Base-by-base conservation (phyloP, 129 eudicot genomes). In the Logfia minima region DNA sequence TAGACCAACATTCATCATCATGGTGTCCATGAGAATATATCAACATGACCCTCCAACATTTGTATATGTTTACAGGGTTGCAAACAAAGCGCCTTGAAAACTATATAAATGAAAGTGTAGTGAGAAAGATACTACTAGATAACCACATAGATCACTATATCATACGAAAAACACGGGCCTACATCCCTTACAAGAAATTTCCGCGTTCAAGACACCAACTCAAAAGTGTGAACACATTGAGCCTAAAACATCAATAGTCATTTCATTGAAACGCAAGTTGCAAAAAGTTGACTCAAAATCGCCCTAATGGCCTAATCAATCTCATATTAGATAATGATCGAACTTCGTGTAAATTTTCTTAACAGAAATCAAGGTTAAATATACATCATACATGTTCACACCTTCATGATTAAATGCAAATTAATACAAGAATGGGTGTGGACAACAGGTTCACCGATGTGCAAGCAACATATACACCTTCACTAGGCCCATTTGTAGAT, bases 401-500 rank as follows among this genome's bases (percentile, higher is more conserved):
- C 58, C 48, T 72, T 72, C 52, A 55, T 51, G 28, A 52, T 8
- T 24, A 9, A 34, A 28, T 37, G 39, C 18, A 13, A 29, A 77
- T 74, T 72, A 79, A 37, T 84, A 87, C 82, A 71, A 82, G 76
- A 85, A 70, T 43, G 88, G 79, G 52, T 73, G 22, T 59, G 67
- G 85, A 70, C 19, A 82, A 69, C 2, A 83, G 86, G 69, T 53
- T 83, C 52, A 70, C 80, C 72, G 81, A 73, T n/a, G 86, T 74
- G 76, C 84, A 79, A 63, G 87, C 90, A 45, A 32, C 74, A 0
- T 90, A 87, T 58, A 66, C 48, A 74, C 92, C 81, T 76, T 89
- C 90, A 16, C 67, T 75, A 8, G 97, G 97, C 1, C 90, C 90
- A 81, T 78, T 81, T 43, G 96, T 84, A 61, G 97, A 86, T 52